phyloP scores from a whole-genome alignment of 306 rosid species.

The Ochetophila trinervis region DNA sequence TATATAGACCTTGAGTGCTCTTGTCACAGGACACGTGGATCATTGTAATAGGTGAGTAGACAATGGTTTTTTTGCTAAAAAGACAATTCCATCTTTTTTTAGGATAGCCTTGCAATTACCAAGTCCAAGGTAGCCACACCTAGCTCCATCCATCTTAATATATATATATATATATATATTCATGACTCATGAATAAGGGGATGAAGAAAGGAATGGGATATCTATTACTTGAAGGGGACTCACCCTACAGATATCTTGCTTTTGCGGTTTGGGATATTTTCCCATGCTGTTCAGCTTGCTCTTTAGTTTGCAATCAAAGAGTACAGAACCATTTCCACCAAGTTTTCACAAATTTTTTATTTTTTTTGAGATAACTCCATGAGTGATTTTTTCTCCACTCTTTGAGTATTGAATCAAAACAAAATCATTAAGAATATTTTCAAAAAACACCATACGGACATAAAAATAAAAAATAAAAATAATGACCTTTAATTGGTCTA shows the following conservation, averaged over 20 bases:
- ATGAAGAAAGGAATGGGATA: too few species aligned
- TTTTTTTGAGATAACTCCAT: background rate
- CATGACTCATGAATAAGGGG: too few species aligned
- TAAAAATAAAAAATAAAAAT: too few species aligned
- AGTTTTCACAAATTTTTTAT: background rate
- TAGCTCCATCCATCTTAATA: too few species aligned
- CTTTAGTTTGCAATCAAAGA: background rate
- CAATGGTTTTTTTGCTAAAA: background rate
- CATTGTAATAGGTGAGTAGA: background rate
- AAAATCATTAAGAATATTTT: too few species aligned
- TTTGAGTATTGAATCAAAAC: too few species aligned
- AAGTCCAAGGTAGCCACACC: too few species aligned
- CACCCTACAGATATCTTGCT: background rate
- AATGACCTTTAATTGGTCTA: too few species aligned
- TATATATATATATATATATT: too few species aligned
- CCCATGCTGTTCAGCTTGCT: background rate
- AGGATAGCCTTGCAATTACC: too few species aligned
- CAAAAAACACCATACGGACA: too few species aligned
- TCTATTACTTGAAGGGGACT: background rate
- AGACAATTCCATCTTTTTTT: too few species aligned
- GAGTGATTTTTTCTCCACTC: background rate
- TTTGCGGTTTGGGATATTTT: background rate
- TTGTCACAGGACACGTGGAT: background rate
- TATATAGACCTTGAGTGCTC: background rate
- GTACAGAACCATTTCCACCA: background rate